Evolutionary conservation across 352 stramenopile genomes (phyloP), one percentile per base, ranked within the genome.

Genomic region (Globisporangium megalacanthum): DNA sequence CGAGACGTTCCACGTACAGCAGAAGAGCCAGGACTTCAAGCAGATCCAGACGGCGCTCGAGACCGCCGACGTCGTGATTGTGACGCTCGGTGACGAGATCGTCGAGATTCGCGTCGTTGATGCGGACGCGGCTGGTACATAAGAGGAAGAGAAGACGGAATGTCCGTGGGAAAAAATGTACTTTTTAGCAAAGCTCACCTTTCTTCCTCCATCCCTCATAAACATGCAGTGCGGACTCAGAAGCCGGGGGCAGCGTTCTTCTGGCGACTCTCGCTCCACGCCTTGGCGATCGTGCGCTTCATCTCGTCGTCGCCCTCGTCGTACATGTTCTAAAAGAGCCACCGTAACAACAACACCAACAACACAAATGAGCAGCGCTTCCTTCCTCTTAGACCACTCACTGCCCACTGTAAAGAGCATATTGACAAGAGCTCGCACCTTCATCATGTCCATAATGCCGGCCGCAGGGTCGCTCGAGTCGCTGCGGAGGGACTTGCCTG

Each of bases 371-470:
- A 29, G 25, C 25, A 29, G 25, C 25, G 25, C 25, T 29, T 29
- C 25, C 25, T 29, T 29, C 25, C 25, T 29, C 25, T 29, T 29
- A 29, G 25, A 29, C 4, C 25, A 29, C 25, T 29, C 25, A 29
- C 25, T 29, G 25, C 25, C 25, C 25, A 29, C 25, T 29, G 25
- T 29, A 29, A 29, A 29, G 25, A 29, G 25, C 15, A 35, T 5
- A 4, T 11, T 36, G 49, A 6, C 15, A 50, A 49, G 20, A 56
- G 14, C 36, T 15, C 3, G 42, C 52, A 89, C 80, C 78, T 93
- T 90, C 85, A 95, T 95, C 83, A 95, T 92, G 58, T 94, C 85
- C 86, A 95, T 94, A 72, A 95, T 93, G 35, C 86, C 84, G 4
- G 86, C 79, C 6, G 75, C 36, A 1, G 86, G 86, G 63, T 95